Percentiles rank a stretch among this genome's conserved stretches.
These are phyloP conservation scores for Xylariaceae sp. DNA, from an alignment of 2,329 filamentous ascomycete genomes.

Conservation along the genomic window DNA sequence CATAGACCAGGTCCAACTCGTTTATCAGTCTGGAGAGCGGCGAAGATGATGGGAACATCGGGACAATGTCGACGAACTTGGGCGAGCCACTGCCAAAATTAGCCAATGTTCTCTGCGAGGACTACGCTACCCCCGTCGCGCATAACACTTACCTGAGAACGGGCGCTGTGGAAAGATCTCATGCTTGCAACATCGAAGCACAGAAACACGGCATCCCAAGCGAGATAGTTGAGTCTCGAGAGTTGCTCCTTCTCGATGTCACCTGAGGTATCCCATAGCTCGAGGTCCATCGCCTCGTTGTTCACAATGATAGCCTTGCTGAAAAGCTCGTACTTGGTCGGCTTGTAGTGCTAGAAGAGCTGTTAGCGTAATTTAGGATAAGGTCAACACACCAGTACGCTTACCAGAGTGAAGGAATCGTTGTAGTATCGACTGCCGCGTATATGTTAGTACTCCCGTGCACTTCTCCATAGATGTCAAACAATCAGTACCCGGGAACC, in stretches of 20 bases:
- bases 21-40: conserved; percentile 71
- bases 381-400: background rate
- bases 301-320: conserved; percentile 22
- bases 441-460: conserved; percentile 2
- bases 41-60: conserved; percentile 64
- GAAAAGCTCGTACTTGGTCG: conserved; percentile 29
- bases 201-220: conserved; percentile 35
- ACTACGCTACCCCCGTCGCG: background rate
- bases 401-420: conserved; percentile 22
- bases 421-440: conserved; percentile 26
- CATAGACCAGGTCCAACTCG: conserved; percentile 35
- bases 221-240: conserved; percentile 25
- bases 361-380: background rate
- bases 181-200: conserved; percentile 34
- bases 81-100: conserved; percentile 54
- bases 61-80: conserved; percentile 64
- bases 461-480: background rate
- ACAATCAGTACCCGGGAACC: background rate
- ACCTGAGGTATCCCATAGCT: conserved; percentile 32
- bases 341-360: conserved; percentile 14
- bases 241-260: conserved; percentile 26
- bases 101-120: background rate
- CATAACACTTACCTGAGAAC: conserved; percentile 24
- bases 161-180: conserved; percentile 25
- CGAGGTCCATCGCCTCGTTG: conserved; percentile 24